Evolutionary conservation across 129 eudicot genomes (phyloP), one percentile per base, ranked within the genome.

Genomic region (Erigeron canadensis): DNA sequence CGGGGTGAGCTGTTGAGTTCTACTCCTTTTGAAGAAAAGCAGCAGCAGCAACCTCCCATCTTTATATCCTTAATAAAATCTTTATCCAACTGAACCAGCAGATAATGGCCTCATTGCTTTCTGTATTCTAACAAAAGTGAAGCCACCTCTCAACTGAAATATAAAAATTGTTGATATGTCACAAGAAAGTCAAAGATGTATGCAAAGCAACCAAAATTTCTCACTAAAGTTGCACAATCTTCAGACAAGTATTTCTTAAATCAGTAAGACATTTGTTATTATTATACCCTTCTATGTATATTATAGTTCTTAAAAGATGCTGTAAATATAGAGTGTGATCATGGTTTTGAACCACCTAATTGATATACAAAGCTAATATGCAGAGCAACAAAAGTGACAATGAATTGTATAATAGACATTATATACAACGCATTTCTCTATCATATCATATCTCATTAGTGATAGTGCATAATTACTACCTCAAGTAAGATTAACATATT

Each of bases 11-110:
- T 77, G 81, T 72, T 79, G 53, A 81, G 79, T 72, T 86, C 96
- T 38, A 80, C 77, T 67, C 77, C 76, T 78, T 81, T 86, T 23
- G 93, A 91, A 60, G 87, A 86, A 67, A 86, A 88, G 78, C 97
- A 91, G 77, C 80, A 76, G 69, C 93, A 90, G 72, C 93, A 28
- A 28, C 34, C 93, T 79, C 97, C 97, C 97, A 91, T 76, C 62
- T 86, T 63, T 28, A 47, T 68, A 69, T 55, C 66, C 18, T 18
- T 65, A 22, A 65, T 16, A 8, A n/a, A n/a, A 10, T 81, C 34
- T 62, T 66, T 80, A 87, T 90, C 83, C 54, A 42, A 22, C 62
- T 56, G 62, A 56, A 56, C 28, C 23, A 56, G 19, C 10, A 10
- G 62, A 22, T 19, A 56, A 22, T 37, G 56, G n/a, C 17, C 56